Evolutionary conservation across 1,284 basidiomycete species (phyloP).

Genomic region (Cutaneotrichosporon cutaneum): DNA sequence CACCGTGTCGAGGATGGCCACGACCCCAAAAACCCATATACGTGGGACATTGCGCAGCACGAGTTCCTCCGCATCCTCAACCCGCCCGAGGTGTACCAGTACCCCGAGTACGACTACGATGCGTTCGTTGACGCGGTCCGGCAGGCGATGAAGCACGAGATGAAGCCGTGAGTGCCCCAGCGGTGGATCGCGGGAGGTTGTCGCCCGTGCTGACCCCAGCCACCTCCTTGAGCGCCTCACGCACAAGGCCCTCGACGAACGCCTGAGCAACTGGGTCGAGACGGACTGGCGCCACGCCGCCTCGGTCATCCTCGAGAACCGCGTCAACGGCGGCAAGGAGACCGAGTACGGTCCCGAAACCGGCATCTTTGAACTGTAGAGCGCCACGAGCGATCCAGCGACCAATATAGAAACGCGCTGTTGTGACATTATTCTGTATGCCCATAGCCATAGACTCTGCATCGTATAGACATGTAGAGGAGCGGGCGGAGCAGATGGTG

Average conservation of each 20-base stretch:
- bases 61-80: conserved; percentile 9
- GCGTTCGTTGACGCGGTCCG: conserved; percentile 28
- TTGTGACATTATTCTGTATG: not conserved
- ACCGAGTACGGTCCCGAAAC: not conserved
- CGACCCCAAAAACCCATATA: not conserved
- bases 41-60: conserved; percentile 6
- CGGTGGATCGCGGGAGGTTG: too few species aligned
- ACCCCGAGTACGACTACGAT: conserved; percentile 27
- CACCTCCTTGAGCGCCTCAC: conserved; percentile 18
- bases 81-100: conserved; percentile 29
- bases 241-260: conserved; percentile 20
- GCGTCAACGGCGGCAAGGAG: conserved; percentile 12
- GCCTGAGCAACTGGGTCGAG: conserved; percentile 24
- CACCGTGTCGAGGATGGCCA: not conserved
- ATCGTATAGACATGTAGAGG: not conserved
- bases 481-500: not conserved
- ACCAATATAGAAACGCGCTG: not conserved
- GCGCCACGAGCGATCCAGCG: not conserved
- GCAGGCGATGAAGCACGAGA: conserved; percentile 21
- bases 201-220: not conserved
- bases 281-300: conserved; percentile 25
- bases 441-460: not conserved
- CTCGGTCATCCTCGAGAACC: conserved; percentile 13
- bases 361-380: conserved; percentile 18
- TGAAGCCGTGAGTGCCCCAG: conserved; percentile 23